These are phyloP conservation scores for Colletotrichum tamarilloi DNA, from an alignment of 2,329 filamentous ascomycete genomes.

Conservation along the genomic window DNA sequence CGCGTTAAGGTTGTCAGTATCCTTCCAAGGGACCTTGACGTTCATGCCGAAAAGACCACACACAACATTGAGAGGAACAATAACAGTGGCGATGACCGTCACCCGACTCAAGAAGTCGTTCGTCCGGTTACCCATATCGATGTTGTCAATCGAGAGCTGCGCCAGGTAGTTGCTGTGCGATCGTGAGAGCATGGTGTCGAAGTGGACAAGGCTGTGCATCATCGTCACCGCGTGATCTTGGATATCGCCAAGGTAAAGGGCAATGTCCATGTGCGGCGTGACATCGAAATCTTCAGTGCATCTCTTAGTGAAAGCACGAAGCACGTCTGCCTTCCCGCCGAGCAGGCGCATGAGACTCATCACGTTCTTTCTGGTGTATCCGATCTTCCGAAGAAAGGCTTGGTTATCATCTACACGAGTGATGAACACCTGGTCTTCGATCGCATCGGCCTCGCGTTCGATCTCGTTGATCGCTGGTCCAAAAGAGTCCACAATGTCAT, in stretches of 20 bases:
- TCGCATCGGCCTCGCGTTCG: conserved; percentile 88
- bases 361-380: conserved; percentile 90
- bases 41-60: conserved; percentile 92
- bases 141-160: conserved; percentile 91
- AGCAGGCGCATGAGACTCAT: conserved; percentile 92
- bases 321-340: conserved; percentile 95
- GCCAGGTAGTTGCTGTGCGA: conserved; percentile 97
- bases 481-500: conserved; percentile 97
- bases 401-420: conserved; percentile 91
- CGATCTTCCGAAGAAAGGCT: conserved; percentile 88
- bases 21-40: conserved; percentile 75
- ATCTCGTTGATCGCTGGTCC: conserved; percentile 89
- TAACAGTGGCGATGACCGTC: conserved; percentile 90
- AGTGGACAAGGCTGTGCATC: conserved; percentile 95
- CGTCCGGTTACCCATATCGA: conserved; percentile 85
- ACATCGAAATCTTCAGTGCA: conserved; percentile 98
- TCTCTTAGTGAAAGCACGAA: conserved; percentile 96
- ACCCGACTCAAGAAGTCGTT: conserved; percentile 95
- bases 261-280: conserved; percentile 95
- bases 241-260: conserved; percentile 95
- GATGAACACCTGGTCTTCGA: conserved; percentile 95
- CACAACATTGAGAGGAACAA: conserved; percentile 93
- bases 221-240: conserved; percentile 99
- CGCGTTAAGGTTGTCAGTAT: conserved; percentile 61
- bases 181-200: conserved; percentile 96